Evolutionary conservation across 805 yeast species (phyloP).

Genomic region (Lipomyces sp.): DNA sequence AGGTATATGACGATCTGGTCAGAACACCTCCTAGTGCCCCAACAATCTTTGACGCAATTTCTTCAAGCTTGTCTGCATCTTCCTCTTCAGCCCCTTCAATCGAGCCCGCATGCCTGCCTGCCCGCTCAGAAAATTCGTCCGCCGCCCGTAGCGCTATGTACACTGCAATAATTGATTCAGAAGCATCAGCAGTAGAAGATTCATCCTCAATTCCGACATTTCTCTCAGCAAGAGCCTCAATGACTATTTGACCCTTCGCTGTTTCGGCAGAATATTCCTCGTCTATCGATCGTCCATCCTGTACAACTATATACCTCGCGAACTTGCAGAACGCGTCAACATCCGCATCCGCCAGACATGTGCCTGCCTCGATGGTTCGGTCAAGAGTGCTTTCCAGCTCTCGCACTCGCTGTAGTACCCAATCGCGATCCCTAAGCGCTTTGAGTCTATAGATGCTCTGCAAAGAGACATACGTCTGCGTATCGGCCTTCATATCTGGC

Average conservation of each 20-base stretch:
- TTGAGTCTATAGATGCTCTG: constrained; percentile 57
- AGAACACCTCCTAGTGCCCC: constrained; percentile 13
- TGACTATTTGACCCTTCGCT: constrained; percentile 4
- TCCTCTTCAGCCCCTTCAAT: constrained; percentile 15
- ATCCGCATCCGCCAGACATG: constrained; percentile 40
- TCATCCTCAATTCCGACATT: no score
- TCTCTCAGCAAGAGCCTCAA: constrained; percentile 7
- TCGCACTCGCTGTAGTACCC: constrained; percentile 41
- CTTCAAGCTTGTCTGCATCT: constrained; percentile 5
- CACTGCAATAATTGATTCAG: constrained; percentile 26
- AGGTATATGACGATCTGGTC: constrained; percentile 14
- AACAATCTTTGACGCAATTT: constrained; percentile 14
- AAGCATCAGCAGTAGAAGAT: no score
- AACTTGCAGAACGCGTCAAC: constrained; percentile 60
- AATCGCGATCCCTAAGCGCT: constrained; percentile 48
- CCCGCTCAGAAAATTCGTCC: constrained; percentile 29
- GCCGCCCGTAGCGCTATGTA: constrained; percentile 33
- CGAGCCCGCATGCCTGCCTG: constrained; percentile 18
- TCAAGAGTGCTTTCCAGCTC: constrained; percentile 36
- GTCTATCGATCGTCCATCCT: constrained; percentile 43
- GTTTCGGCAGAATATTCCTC: constrained; percentile 20
- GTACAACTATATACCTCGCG: constrained; percentile 50
- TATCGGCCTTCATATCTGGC: constrained; percentile 87
- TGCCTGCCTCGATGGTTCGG: constrained; percentile 33
- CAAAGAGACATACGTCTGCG: constrained; percentile 56